phyloP scores from a whole-genome alignment of 2,329 filamentous ascomycete species.

The Gyromitra esculenta region DNA sequence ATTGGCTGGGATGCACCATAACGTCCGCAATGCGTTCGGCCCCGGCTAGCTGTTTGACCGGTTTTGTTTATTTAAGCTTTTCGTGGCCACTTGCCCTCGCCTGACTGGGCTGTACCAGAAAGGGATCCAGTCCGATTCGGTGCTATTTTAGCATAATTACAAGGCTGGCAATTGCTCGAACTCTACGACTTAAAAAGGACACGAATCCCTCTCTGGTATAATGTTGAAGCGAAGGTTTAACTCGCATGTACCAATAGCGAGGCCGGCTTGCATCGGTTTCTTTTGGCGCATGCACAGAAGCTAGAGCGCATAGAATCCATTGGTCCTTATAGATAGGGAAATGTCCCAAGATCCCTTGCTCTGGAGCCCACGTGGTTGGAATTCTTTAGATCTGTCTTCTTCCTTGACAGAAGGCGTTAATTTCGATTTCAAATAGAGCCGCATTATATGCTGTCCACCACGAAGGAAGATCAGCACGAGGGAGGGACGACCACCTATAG shows the following conservation, averaged over 20 bases:
- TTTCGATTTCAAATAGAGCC: conserved; percentile 29
- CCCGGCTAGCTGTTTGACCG: not conserved
- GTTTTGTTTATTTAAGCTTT: conserved; percentile 11
- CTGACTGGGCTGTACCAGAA: not conserved
- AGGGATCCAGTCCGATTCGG: not conserved
- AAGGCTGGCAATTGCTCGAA: conserved; percentile 1
- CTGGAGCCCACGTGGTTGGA: conserved; percentile 29
- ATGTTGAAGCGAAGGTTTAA: conserved; percentile 6
- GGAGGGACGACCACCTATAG: not conserved
- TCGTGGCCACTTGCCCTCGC: not conserved
- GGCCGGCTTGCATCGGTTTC: not conserved
- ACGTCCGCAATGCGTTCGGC: not conserved
- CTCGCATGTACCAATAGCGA: conserved; percentile 1
- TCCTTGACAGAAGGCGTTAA: not conserved
- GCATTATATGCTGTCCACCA: not conserved
- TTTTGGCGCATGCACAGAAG: not conserved
- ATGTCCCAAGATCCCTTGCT: conserved; percentile 27
- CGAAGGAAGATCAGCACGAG: not conserved
- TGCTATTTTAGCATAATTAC: not conserved
- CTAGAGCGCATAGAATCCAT: not conserved
- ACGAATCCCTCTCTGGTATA: not conserved
- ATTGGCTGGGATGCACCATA: not conserved
- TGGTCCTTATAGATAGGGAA: not conserved
- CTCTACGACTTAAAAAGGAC: not conserved
- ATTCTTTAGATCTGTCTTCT: not conserved